A percentile compares a stretch with the other conserved stretches of the same genome.
Evolutionary conservation across 2,329 filamentous ascomycete species (phyloP).

Genomic region (Paraconiothyrium sp.): DNA sequence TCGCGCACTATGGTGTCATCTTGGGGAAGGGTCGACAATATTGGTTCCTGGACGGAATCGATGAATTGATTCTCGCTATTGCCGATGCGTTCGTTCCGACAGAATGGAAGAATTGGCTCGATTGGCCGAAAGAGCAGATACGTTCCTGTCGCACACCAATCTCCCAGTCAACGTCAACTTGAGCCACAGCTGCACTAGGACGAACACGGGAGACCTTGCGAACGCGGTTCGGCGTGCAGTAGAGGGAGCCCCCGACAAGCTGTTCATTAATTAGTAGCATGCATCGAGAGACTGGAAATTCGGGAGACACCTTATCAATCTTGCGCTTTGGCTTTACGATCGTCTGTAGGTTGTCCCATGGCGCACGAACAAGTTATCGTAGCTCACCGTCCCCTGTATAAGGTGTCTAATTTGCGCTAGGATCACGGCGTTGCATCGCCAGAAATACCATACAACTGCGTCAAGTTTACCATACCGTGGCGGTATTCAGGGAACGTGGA

Average conservation of each 20-base stretch:
- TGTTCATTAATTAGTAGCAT: neutral
- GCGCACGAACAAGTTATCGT: neutral
- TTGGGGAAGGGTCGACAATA: slow-evolving; percentile 23
- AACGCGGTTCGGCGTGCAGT: neutral
- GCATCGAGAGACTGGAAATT: neutral
- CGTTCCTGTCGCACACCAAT: slow-evolving; percentile 6
- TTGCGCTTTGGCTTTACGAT: neutral
- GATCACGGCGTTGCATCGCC: neutral
- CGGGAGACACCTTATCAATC: neutral
- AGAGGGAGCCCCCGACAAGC: neutral
- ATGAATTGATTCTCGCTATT: slow-evolving; percentile 24
- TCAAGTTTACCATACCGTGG: neutral
- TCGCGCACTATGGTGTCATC: slow-evolving; percentile 43
- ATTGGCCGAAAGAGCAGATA: slow-evolving; percentile 29
- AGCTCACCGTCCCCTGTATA: neutral
- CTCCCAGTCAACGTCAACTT: slow-evolving; percentile 8
- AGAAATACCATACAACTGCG: neutral
- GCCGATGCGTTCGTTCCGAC: slow-evolving; percentile 24
- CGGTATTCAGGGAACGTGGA: neutral
- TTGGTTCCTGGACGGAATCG: slow-evolving; percentile 27
- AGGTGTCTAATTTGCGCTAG: neutral
- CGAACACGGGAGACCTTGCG: slow-evolving; percentile 11
- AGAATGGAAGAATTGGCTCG: slow-evolving; percentile 30
- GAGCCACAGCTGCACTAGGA: neutral
- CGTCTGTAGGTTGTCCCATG: neutral